phyloP scores from a whole-genome alignment of 1,139 yeast genomes.

The Geotrichum bryndzae region DNA sequence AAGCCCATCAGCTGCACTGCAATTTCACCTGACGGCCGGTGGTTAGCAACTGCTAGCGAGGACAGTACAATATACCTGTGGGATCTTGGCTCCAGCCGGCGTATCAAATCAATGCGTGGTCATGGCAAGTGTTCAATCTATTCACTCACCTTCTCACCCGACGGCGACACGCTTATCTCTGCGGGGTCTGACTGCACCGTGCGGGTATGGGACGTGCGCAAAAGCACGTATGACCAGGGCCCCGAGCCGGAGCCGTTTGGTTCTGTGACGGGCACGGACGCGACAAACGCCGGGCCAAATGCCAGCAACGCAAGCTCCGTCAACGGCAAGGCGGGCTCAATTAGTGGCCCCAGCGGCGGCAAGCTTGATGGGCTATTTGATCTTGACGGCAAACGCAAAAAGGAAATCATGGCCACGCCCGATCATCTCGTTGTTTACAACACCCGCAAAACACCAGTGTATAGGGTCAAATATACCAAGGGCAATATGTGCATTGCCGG shows the following conservation, averaged over 20 bases:
- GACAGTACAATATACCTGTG: constrained; percentile 84
- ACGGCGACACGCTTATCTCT: constrained; percentile 83
- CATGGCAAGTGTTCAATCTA: constrained; percentile 87
- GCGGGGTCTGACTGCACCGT: constrained; percentile 92
- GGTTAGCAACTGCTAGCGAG: constrained; percentile 95
- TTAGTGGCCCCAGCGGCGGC: not conserved
- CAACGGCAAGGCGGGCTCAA: constrained; percentile 19
- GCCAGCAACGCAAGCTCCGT: constrained; percentile 17
- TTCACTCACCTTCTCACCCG: constrained; percentile 77
- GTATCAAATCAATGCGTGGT: constrained; percentile 73
- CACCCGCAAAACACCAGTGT: constrained; percentile 91
- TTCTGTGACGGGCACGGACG: constrained; percentile 15
- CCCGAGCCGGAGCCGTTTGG: constrained; percentile 49
- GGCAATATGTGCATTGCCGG: constrained; percentile 89
- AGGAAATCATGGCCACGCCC: constrained; percentile 71
- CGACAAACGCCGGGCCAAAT: constrained; percentile 11
- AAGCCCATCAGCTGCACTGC: constrained; percentile 81
- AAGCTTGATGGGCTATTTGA: constrained; percentile 16
- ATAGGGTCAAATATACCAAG: constrained; percentile 84
- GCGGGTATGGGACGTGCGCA: constrained; percentile 91
- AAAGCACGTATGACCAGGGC: constrained; percentile 73
- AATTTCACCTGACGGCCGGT: constrained; percentile 93
- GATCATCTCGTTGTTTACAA: constrained; percentile 95
- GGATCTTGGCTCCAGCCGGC: constrained; percentile 90
- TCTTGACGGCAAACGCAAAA: constrained; percentile 43